phyloP scores from a whole-genome alignment of 331 rosid species.

The Quercus phellos region DNA sequence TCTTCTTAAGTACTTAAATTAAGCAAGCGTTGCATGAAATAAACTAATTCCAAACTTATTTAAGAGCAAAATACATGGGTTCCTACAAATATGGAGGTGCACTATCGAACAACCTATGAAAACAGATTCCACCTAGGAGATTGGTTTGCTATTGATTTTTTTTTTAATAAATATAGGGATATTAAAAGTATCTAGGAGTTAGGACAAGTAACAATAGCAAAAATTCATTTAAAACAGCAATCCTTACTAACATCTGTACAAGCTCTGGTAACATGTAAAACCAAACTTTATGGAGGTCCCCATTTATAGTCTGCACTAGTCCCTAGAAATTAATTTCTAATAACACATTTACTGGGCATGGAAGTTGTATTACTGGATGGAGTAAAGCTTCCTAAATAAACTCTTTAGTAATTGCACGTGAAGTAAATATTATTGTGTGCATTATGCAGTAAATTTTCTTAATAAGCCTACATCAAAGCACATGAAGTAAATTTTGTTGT shows the following conservation, averaged over 20 bases:
- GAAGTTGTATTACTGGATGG: not conserved
- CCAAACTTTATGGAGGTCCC: too few relatives aligned
- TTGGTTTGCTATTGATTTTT: not conserved
- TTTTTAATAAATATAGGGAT: not conserved
- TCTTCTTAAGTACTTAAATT: too few relatives aligned
- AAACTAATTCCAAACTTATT: too few relatives aligned
- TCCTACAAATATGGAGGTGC: not conserved
- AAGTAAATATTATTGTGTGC: not conserved
- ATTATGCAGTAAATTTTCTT: not conserved
- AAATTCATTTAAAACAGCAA: too few relatives aligned
- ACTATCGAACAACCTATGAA: not conserved
- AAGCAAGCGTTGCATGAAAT: too few relatives aligned
- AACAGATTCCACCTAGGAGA: not conserved
- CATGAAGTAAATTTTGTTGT: not conserved
- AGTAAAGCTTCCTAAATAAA: not conserved
- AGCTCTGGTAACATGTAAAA: not conserved
- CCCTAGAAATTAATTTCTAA: not conserved
- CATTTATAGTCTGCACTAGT: not conserved
- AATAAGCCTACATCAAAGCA: not conserved
- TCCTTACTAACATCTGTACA: too few relatives aligned
- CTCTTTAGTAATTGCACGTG: not conserved
- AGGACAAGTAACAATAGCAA: too few relatives aligned
- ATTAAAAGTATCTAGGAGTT: too few relatives aligned
- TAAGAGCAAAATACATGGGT: not conserved
- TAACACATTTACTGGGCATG: not conserved